Percentiles rank a stretch among this genome's conserved stretches.
Conservation (phyloP, 176 grass and related monocot species). For the Carex cristatella region DNA sequence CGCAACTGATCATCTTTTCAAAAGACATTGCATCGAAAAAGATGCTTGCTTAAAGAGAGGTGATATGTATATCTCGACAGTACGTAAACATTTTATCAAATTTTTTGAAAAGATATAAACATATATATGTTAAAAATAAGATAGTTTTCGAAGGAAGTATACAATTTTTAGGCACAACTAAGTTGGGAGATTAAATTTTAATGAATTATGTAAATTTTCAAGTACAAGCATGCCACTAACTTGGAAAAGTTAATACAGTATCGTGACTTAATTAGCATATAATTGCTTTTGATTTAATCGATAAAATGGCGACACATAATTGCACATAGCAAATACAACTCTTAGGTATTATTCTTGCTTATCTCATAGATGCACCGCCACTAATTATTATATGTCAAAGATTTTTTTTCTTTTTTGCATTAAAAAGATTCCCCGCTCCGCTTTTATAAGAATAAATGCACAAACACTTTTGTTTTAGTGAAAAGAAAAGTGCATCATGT, state of each 20-base stretch:
- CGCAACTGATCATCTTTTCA: too few relatives aligned
- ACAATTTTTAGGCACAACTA: not conserved
- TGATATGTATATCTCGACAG: too few relatives aligned
- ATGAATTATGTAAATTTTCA: not conserved
- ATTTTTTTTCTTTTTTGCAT: not conserved
- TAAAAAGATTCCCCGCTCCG: slow-evolving; percentile 10
- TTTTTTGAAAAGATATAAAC: too few relatives aligned
- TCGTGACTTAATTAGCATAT: not conserved
- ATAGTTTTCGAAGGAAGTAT: too few relatives aligned
- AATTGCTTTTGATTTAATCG: not conserved
- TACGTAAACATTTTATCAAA: too few relatives aligned
- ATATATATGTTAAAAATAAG: too few relatives aligned
- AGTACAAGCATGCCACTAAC: not conserved
- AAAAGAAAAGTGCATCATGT: not conserved
- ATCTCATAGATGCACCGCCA: slow-evolving; percentile 11
- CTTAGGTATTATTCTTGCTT: not conserved
- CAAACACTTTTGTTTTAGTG: not conserved
- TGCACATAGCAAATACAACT: not conserved
- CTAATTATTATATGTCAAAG: slow-evolving; percentile 12
- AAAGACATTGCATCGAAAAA: too few relatives aligned
- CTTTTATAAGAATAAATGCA: not conserved
- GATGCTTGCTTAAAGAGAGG: too few relatives aligned
- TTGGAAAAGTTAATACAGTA: not conserved
- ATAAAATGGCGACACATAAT: not conserved
- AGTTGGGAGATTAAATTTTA: not conserved